Percentiles rank a stretch among this genome's conserved stretches.
These are phyloP conservation scores for Juglanconis sp. DNA, from an alignment of 2,329 filamentous ascomycete genomes.

Conservation along the genomic window DNA sequence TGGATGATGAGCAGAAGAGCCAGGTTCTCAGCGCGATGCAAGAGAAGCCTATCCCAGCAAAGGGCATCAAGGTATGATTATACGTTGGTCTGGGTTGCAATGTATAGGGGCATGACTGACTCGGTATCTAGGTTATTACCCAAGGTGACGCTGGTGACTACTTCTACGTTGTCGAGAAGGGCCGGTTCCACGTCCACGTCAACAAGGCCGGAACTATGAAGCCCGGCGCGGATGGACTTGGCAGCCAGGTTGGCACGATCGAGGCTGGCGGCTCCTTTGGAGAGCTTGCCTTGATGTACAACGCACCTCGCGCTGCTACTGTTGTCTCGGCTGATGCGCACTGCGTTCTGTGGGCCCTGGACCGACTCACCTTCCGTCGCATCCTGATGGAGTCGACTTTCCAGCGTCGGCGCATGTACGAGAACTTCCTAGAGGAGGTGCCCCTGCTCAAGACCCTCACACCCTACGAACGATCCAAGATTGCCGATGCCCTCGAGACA, in stretches of 20 bases:
- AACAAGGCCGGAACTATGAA: constrained; percentile 74
- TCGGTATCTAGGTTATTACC: constrained; percentile 70
- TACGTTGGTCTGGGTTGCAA: background rate
- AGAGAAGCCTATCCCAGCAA: constrained; percentile 92
- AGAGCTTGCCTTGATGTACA: constrained; percentile 97
- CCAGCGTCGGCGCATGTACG: constrained; percentile 92
- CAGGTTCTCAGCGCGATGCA: constrained; percentile 88
- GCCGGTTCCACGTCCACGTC: constrained; percentile 87
- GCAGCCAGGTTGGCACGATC: constrained; percentile 76
- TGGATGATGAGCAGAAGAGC: constrained; percentile 87
- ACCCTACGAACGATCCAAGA: constrained; percentile 92
- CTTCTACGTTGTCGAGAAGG: constrained; percentile 95
- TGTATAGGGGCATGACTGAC: constrained; percentile 7
- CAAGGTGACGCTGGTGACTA: constrained; percentile 96
- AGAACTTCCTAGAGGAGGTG: constrained; percentile 93
- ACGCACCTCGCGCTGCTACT: constrained; percentile 91
- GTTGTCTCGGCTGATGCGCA: constrained; percentile 77
- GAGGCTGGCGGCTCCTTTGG: constrained; percentile 91
- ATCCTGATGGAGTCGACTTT: constrained; percentile 99
- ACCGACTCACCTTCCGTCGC: constrained; percentile 92
- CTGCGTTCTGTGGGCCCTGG: constrained; percentile 88
- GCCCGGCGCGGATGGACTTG: constrained; percentile 77
- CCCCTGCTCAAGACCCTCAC: constrained; percentile 80
- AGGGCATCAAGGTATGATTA: constrained; percentile 65
- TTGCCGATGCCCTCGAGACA: constrained; percentile 92